phyloP scores from a whole-genome alignment of 2,329 filamentous ascomycete species.

The Cladosporium sphaerospermum region DNA sequence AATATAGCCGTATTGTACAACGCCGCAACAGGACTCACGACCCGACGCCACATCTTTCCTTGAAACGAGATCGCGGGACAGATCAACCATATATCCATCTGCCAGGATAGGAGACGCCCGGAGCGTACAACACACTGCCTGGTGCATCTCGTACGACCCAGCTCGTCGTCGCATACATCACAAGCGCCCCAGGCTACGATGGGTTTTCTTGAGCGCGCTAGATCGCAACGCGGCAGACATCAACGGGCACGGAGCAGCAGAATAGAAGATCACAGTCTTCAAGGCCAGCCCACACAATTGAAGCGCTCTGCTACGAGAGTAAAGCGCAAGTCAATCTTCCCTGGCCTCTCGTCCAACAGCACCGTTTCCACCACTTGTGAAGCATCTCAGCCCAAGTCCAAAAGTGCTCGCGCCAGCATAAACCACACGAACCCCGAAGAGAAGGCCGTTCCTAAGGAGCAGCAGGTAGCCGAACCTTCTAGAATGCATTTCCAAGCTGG shows the following conservation, averaged over 20 bases:
- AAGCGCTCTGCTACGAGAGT: not conserved
- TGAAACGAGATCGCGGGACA: slow-evolving; percentile 4
- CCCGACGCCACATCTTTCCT: slow-evolving; percentile 8
- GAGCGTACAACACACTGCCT: not conserved
- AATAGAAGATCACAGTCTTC: not conserved
- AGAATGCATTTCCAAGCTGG: slow-evolving; percentile 20
- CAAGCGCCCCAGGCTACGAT: not conserved
- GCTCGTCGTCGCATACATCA: not conserved
- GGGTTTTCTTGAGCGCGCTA: slow-evolving; percentile 6
- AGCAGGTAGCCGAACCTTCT: not conserved
- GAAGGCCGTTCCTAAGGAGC: not conserved
- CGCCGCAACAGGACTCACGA: not conserved
- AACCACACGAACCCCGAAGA: not conserved
- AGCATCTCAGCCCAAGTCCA: not conserved
- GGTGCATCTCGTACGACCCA: not conserved
- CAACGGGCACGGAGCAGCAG: slow-evolving; percentile 3
- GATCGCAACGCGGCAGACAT: slow-evolving; percentile 4
- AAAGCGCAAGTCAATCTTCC: slow-evolving; percentile 8
- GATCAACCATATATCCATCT: not conserved
- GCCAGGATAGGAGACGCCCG: not conserved
- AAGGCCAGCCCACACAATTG: not conserved
- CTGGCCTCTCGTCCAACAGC: slow-evolving; percentile 1
- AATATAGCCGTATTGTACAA: not conserved
- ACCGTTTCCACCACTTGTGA: not conserved
- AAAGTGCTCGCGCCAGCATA: not conserved